Base-by-base conservation (phyloP, 805 yeast species). In the Yamadazyma ubonensis region DNA sequence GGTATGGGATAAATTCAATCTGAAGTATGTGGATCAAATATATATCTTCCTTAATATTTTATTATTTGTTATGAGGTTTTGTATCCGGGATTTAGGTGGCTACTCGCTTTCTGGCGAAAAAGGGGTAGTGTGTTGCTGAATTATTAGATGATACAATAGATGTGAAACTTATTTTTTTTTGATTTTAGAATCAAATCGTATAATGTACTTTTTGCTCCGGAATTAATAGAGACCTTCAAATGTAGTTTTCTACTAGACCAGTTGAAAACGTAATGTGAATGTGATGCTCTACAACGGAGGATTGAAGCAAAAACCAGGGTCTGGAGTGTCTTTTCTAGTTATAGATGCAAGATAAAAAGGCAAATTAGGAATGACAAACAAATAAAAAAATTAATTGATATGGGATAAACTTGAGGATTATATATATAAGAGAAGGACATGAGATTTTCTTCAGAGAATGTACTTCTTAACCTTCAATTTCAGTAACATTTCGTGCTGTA, bases 81-180 rank as follows among this genome's bases (percentile, higher is more conserved):
- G 30, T 27, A 27, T 27, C 14, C 30, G 26, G 26, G 26, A 23
- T 27, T 12, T 27, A 12, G 30, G 14, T 27, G 26, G 9, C 26
- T 23, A 23, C 26, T 23, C 26, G 26, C n/a, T n/a, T n/a, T n/a
- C 25, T 8, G 25, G 25, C 30, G 30, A 27, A n/a, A 27, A 11
- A 16, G 12, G 12, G 15, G 8, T 31, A 31, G 35, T 31, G 35
- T 17, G 10, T 17, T 12, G 17, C 17, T 26, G 17, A 31, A 31
- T 31, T 31, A 31, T 31, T n/a, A 19, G 35, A 31, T 31, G 35
- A 31, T 31, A 31, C 35, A 31, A 31, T 31, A n/a, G 26, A 31
- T 17, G 35, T 19, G 17, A 29, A 18, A 14, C n/a, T n/a, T 28
- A 4, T 12, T 29, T 29, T 29, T 29, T 29, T 27, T 27, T 27